Percentiles rank a stretch among this genome's conserved stretches.
Evolutionary conservation across 208 protist genomes (phyloP).

Genomic region (Hexamita inflata): DNA sequence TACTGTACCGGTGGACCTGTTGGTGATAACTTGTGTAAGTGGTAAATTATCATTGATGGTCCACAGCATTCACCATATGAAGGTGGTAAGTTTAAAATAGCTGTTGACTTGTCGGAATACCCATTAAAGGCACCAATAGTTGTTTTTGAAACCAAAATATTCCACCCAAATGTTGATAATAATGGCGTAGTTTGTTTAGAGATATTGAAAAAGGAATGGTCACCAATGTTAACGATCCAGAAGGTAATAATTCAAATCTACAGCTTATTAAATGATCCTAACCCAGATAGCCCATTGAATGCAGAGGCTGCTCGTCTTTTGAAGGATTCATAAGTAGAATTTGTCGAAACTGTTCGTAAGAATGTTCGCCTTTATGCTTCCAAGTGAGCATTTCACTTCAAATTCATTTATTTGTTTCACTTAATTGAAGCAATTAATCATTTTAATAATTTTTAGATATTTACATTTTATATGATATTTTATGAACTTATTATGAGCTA

Average conservation of each 20-base stretch:
- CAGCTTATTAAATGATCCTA: neutral
- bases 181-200: conserved; percentile 20
- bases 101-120: conserved; percentile 19
- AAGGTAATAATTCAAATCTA: neutral
- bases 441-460: no score
- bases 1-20: no score
- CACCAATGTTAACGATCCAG: neutral
- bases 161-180: conserved; percentile 26
- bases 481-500: no score
- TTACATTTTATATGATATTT: no score
- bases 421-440: no score
- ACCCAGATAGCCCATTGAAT: neutral
- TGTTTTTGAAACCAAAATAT: conserved; percentile 7
- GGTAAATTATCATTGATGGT: neutral
- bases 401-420: no score
- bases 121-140: conserved; percentile 29
- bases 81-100: neutral
- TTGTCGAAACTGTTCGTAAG: no score
- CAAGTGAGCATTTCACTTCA: no score
- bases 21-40: neutral
- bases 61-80: neutral
- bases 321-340: no score
- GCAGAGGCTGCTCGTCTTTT: neutral
- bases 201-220: neutral
- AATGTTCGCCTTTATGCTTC: no score